These are phyloP conservation scores for Moesziomyces sp. DNA, from an alignment of 1,284 basidiomycete species.

Conservation along the genomic window DNA sequence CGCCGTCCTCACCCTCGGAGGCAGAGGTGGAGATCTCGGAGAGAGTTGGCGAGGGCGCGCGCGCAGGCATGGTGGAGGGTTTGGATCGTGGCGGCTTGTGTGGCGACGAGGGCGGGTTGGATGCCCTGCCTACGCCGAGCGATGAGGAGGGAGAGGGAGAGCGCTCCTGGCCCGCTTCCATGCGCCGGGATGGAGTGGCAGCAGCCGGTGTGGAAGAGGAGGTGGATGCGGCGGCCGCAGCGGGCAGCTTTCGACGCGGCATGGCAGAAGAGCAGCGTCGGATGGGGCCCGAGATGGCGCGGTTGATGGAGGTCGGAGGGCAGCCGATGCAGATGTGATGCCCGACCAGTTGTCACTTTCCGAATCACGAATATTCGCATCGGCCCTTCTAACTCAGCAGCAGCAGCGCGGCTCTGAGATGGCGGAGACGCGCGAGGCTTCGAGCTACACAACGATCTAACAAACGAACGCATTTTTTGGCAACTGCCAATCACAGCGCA, in stretches of 20 bases:
- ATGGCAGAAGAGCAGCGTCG: constrained; percentile 3
- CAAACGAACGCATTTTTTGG: no score
- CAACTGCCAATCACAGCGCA: constrained; percentile 9
- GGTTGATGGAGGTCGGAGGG: constrained; percentile 6
- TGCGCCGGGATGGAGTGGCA: constrained; percentile 21
- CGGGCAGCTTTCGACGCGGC: constrained; percentile 34
- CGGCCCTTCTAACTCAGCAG: no score
- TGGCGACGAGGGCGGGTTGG: constrained; percentile 39
- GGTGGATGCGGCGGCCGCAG: constrained; percentile 7
- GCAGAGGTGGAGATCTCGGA: constrained; percentile 59
- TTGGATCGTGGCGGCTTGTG: constrained; percentile 24
- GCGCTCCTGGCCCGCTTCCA: constrained; percentile 14
- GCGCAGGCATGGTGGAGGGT: constrained; percentile 11
- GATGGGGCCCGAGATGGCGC: background rate
- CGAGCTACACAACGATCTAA: no score
- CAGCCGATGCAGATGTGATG: background rate
- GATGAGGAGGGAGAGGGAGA: constrained; percentile 39
- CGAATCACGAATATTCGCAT: no score
- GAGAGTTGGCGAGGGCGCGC: constrained; percentile 29
- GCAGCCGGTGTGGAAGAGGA: constrained; percentile 6
- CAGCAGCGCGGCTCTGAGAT: no score
- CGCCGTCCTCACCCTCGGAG: constrained; percentile 47
- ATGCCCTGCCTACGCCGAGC: constrained; percentile 17
- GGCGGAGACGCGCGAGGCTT: no score
- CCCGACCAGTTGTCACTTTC: no score